A percentile compares a stretch with the other conserved stretches of the same genome.
phyloP scores from a whole-genome alignment of 163 green algal species.

The Prototheca cutis region DNA sequence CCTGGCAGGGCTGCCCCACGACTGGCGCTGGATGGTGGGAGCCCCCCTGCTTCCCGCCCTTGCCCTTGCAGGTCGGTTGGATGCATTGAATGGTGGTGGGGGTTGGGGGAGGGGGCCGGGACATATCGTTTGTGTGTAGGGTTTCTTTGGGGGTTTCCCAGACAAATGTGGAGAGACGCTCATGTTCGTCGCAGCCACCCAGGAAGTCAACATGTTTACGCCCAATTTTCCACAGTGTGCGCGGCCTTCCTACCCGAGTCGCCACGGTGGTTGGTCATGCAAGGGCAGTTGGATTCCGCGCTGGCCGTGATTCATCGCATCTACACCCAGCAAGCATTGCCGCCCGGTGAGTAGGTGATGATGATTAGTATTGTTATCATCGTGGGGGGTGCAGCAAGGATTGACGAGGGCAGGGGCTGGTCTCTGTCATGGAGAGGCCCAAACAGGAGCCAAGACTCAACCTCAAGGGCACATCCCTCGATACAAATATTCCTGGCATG shows the following conservation, averaged over 20 bases:
- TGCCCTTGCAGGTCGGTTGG: slow-evolving; percentile 1
- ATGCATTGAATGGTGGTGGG: neutral
- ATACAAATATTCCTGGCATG: too few species aligned
- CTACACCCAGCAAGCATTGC: slow-evolving; percentile 22
- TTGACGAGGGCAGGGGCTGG: too few species aligned
- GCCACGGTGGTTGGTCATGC: slow-evolving; percentile 69
- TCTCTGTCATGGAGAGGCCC: too few species aligned
- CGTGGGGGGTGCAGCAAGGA: neutral
- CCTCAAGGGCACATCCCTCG: too few species aligned
- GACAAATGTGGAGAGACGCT: too few species aligned
- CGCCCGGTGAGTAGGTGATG: slow-evolving; percentile 9
- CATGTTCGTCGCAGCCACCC: too few species aligned
- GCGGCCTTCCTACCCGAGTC: slow-evolving; percentile 65
- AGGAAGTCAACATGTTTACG: too few species aligned
- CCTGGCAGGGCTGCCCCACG: slow-evolving; percentile 24
- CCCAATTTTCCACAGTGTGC: too few species aligned
- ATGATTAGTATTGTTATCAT: too few species aligned
- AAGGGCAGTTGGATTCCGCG: slow-evolving; percentile 50
- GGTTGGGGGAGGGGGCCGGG: neutral
- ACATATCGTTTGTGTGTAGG: neutral
- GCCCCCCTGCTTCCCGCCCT: slow-evolving; percentile 14
- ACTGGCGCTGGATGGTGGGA: slow-evolving; percentile 74
- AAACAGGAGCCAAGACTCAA: too few species aligned
- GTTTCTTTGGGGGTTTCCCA: too few species aligned
- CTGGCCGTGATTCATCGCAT: slow-evolving; percentile 56